Conservation (phyloP, 768 basidiomycete species). For the Amanita polypyramis region DNA sequence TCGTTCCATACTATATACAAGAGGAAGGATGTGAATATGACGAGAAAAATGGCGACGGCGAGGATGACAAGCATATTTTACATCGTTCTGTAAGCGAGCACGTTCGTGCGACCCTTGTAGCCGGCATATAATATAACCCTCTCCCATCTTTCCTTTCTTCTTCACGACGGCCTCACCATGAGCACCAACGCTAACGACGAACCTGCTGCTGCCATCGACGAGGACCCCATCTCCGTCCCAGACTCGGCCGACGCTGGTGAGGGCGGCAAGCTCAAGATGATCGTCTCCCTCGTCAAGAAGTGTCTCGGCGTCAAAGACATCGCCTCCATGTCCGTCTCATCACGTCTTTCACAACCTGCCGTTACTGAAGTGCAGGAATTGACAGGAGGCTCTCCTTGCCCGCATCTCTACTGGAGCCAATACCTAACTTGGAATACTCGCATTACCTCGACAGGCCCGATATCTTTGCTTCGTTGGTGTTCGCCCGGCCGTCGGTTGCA, state of each 20-base stretch:
- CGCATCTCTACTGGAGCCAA: conserved; percentile 85
- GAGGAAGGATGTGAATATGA: background rate
- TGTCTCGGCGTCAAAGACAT: conserved; percentile 92
- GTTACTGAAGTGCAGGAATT: conserved; percentile 6
- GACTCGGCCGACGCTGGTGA: conserved; percentile 68
- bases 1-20: conserved; percentile 36
- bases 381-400: conserved; percentile 84
- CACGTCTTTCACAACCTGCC: background rate
- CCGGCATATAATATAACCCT: background rate
- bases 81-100: background rate
- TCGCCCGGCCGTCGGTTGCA: background rate
- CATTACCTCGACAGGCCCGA: conserved; percentile 88
- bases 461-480: conserved; percentile 78
- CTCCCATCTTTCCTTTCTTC: background rate
- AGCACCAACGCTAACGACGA: background rate
- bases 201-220: conserved; percentile 20
- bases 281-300: conserved; percentile 83
- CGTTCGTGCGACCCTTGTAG: background rate
- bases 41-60: background rate
- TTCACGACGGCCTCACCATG: background rate
- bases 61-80: no score
- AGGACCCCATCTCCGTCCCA: conserved; percentile 59
- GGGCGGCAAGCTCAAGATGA: conserved; percentile 90
- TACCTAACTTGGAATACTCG: conserved; percentile 97
- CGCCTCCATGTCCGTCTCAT: conserved; percentile 67